Evolutionary conservation across 2,329 filamentous ascomycete genomes (phyloP).

Genomic region (Fusarium continuum): DNA sequence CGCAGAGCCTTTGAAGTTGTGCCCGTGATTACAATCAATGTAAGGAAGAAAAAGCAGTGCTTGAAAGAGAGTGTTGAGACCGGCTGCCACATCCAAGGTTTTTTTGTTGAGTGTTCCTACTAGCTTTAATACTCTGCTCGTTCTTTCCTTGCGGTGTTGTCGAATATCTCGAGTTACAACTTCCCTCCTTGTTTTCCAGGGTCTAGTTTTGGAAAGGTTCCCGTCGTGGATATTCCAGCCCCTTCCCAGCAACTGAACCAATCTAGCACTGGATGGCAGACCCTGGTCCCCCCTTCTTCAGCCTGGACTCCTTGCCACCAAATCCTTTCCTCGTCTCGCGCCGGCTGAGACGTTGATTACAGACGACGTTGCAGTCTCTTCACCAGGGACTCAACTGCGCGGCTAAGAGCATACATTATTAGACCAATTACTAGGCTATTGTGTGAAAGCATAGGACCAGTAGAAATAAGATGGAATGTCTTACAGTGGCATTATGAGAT

Average conservation of each 20-base stretch:
- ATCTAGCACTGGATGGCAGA: neutral
- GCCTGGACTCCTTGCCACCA: slow-evolving; percentile 22
- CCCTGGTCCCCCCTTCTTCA: slow-evolving; percentile 29
- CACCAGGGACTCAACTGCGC: slow-evolving; percentile 4
- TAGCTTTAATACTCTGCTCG: slow-evolving; percentile 31
- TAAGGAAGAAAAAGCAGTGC: slow-evolving; percentile 1
- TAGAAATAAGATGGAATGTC: too few species aligned
- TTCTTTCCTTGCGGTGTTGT: slow-evolving; percentile 5
- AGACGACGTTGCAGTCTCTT: slow-evolving; percentile 27
- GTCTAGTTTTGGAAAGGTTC: slow-evolving; percentile 14
- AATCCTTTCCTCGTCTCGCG: slow-evolving; percentile 22
- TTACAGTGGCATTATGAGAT: too few species aligned
- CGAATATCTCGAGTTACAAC: slow-evolving; percentile 23
- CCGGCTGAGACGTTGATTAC: slow-evolving; percentile 27
- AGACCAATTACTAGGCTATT: neutral
- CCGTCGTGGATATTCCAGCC: slow-evolving; percentile 15
- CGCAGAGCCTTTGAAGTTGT: slow-evolving; percentile 25
- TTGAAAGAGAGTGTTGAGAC: slow-evolving; percentile 32
- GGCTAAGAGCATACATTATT: neutral
- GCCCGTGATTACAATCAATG: slow-evolving; percentile 25
- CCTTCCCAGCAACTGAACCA: neutral
- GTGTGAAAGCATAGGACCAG: too few species aligned
- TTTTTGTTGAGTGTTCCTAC: slow-evolving; percentile 13
- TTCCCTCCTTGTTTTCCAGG: slow-evolving; percentile 20
- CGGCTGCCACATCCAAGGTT: slow-evolving; percentile 25